phyloP scores from a whole-genome alignment of 495 filamentous ascomycete species.

The Hypoxylon trugodes region DNA sequence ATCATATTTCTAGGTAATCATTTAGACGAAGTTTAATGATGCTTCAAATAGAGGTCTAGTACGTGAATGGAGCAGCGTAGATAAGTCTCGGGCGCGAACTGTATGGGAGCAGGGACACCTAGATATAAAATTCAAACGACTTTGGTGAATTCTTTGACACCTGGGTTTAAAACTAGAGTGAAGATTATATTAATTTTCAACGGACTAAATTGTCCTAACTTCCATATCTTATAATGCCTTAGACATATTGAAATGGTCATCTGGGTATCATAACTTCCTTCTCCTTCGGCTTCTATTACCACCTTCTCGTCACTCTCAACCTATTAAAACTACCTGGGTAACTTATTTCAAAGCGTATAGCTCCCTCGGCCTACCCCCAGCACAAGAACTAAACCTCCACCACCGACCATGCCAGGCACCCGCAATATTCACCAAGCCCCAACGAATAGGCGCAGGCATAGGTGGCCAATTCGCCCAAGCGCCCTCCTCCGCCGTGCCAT shows the following conservation, averaged over 20 bases:
- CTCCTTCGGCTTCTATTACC: not conserved
- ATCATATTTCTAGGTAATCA: too few species aligned
- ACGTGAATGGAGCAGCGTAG: too few species aligned
- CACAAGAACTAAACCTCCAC: slow-evolving; percentile 65
- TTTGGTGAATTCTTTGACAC: too few species aligned
- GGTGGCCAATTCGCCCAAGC: slow-evolving; percentile 61
- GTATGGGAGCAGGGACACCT: too few species aligned
- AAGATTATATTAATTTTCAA: not conserved
- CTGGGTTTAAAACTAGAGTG: not conserved
- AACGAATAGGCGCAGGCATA: slow-evolving; percentile 57
- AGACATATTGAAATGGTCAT: not conserved
- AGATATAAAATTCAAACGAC: too few species aligned
- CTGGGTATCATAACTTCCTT: slow-evolving; percentile 21
- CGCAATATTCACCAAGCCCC: slow-evolving; percentile 56
- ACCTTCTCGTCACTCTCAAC: not conserved
- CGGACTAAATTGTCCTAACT: not conserved
- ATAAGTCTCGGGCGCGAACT: too few species aligned
- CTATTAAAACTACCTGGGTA: not conserved
- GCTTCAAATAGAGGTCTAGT: too few species aligned
- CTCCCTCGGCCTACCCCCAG: slow-evolving; percentile 51
- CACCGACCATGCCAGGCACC: slow-evolving; percentile 54
- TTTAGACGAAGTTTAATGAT: too few species aligned
- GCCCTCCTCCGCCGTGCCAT: slow-evolving; percentile 62
- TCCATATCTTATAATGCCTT: not conserved
- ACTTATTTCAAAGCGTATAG: slow-evolving; percentile 51